Base-by-base conservation (phyloP, 176 grass and related monocot species). In the Bolboschoenus planiculmis region DNA sequence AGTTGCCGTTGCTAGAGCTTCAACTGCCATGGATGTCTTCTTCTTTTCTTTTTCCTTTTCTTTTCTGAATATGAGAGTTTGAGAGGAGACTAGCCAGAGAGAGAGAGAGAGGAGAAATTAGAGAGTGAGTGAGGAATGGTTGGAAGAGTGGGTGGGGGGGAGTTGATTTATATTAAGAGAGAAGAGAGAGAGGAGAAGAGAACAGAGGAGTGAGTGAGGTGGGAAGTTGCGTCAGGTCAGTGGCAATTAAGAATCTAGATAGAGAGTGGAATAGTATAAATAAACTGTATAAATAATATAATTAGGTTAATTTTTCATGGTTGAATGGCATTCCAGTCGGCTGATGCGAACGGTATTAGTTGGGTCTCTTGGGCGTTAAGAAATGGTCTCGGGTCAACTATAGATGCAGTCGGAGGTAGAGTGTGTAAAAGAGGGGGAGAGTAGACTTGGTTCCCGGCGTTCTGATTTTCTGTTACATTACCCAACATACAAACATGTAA, bases 21-120 rank as follows among this genome's bases (percentile, higher is more conserved):
- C 90, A 50, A 91, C 86, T 1, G 93, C 88, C 93, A 93, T 97
- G 54, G 0, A 66, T 3, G n/a, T 0, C 27, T 65, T 30, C 21
- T 1, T 10, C 0, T 30, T 44, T 15, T 34, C 20, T 11, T 20
- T 13, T 59, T 36, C 9, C 6, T 23, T 23, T 51, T 53, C 20
- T 27, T 31, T 44, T 67, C 33, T 54, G 56, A 10, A 13, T 2
- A 24, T 11, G 40, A 35, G 9, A 56, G 4, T 2, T 39, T 23
- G n/a, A 4, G 71, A 68, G 58, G 0, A 23, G 2, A 7, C 10
- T n/a, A n/a, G n/a, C n/a, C n/a, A n/a, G 7, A 0, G 30, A 66
- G 27, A 21, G n/a, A 70, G 42, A 61, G 47, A 21, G 18, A 4
- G 1, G 56, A 48, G 50, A 67, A 58, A 0, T 40, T 9, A 43